These are phyloP conservation scores for Dissoconium aciculare DNA, from an alignment of 2,329 filamentous ascomycete species.

Conservation along the genomic window DNA sequence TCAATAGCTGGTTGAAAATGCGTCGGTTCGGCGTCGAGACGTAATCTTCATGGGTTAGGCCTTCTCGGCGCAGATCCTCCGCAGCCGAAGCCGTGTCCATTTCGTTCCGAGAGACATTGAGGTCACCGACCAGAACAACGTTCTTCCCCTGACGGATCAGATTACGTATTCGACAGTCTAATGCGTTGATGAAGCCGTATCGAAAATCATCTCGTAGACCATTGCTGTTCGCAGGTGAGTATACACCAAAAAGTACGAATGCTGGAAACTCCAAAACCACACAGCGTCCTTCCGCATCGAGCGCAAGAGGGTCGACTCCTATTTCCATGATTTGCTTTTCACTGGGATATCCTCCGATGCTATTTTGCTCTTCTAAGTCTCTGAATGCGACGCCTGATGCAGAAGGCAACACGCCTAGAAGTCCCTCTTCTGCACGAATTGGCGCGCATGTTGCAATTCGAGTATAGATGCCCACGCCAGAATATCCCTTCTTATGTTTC, in stretches of 20 bases:
- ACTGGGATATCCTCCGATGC: conserved; percentile 79
- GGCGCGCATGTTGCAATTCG: conserved; percentile 73
- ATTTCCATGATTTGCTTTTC: conserved; percentile 47
- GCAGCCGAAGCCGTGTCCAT: conserved; percentile 63
- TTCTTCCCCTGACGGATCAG: conserved; percentile 65
- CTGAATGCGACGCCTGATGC: conserved; percentile 57
- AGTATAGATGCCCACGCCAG: conserved; percentile 89
- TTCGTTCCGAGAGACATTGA: conserved; percentile 60
- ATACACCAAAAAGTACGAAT: conserved; percentile 84
- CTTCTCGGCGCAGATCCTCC: conserved; percentile 57
- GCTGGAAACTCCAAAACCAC: conserved; percentile 85
- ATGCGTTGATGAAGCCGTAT: conserved; percentile 58
- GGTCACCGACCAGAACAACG: conserved; percentile 71
- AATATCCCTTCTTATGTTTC: conserved; percentile 90
- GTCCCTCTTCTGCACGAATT: conserved; percentile 83
- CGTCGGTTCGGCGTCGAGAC: conserved; percentile 56
- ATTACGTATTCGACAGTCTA: conserved; percentile 77
- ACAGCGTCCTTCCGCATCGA: conserved; percentile 86
- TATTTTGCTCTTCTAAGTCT: conserved; percentile 55
- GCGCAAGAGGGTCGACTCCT: conserved; percentile 50
- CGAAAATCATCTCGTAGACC: conserved; percentile 73
- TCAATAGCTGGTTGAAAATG: conserved; percentile 73
- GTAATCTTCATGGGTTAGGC: conserved; percentile 55
- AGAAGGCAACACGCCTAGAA: conserved; percentile 63
- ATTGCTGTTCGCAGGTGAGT: conserved; percentile 80